Conservation (phyloP, 2,329 filamentous ascomycete genomes). For the Aspergillus floridensis region DNA sequence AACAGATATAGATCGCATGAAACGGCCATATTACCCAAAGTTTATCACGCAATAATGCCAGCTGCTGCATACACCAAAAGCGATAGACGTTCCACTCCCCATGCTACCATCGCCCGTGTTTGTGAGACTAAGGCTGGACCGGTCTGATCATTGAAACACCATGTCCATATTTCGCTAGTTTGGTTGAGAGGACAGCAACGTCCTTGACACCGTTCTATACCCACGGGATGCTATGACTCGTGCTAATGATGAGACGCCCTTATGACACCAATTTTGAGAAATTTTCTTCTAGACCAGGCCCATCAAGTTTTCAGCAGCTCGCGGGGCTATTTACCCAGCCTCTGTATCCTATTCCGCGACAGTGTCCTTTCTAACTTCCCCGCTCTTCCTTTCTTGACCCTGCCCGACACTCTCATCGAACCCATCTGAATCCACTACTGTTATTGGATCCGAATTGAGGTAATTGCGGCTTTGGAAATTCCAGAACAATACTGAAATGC, state of each 20-base stretch:
- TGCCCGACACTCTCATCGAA: not conserved
- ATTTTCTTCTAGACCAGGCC: not conserved
- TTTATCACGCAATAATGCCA: slow-evolving; percentile 29
- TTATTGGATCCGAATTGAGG: not conserved
- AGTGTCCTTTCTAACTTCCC: not conserved
- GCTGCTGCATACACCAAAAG: slow-evolving; percentile 6
- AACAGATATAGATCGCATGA: slow-evolving; percentile 35
- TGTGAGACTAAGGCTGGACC: not conserved
- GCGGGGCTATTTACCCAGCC: not conserved
- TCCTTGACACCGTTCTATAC: not conserved
- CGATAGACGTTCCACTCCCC: not conserved
- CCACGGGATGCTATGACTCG: not conserved
- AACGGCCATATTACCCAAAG: slow-evolving; percentile 33
- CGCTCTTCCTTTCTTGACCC: not conserved
- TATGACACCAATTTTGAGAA: slow-evolving; percentile 9
- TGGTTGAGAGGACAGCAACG: not conserved
- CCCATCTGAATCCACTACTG: not conserved
- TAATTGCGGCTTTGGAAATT: not conserved
- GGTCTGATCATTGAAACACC: not conserved
- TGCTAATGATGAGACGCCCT: slow-evolving; percentile 15
- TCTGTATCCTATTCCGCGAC: not conserved
- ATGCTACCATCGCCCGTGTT: not conserved
- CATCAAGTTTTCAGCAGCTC: not conserved
- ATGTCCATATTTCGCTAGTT: not conserved
- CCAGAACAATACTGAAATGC: not conserved